Base-by-base conservation (phyloP, 306 rosid genomes). In the Lathyrus sativus region DNA sequence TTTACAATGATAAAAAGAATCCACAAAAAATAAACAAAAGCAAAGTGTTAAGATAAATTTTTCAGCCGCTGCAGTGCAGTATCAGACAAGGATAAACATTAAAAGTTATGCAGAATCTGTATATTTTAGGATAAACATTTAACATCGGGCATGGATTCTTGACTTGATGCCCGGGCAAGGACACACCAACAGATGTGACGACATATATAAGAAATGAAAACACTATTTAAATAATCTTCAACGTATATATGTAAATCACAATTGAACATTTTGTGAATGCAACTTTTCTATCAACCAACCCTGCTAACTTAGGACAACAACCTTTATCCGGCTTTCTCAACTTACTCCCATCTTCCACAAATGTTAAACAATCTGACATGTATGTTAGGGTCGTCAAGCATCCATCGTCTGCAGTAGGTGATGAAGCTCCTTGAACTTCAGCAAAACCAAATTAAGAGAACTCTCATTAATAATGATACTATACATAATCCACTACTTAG, bases 301-400 rank as follows among this genome's bases (percentile, higher is more conserved):
- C 70, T 7, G 87, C 86, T 3, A 90, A 76, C 71, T 85, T 93
- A 3, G 89, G 85, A 65, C 98, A 92, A 51, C 98, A 92, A 0
- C 63, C 79, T 72, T 85, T 86, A 5, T 83, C 89, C 38, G 98
- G 98, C 31, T 74, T 78, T 4, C 73, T 67, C 70, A 22, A 1
- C 0, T 85, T 88, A 38, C 98, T 89, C 9, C 88, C 96, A 14
- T 13, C 59, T 71, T 44, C 15, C 63, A 92, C 98, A 65, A 62
- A 92, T 4, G 88, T n/a, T 2, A 92, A 77, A 66, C 98, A 92
- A 64, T 83, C 96, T 8, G 91, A 72, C 90, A 83, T 22, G 59
- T 80, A 82, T 17, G 72, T 0, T 55, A 92, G 33, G 2, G 24
- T 50, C 0, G 64, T 12, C 0, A 64, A 0, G 80, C 98, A 92